Conservation (phyloP, 257 asterid genomes). For the Solanum medicagineum region DNA sequence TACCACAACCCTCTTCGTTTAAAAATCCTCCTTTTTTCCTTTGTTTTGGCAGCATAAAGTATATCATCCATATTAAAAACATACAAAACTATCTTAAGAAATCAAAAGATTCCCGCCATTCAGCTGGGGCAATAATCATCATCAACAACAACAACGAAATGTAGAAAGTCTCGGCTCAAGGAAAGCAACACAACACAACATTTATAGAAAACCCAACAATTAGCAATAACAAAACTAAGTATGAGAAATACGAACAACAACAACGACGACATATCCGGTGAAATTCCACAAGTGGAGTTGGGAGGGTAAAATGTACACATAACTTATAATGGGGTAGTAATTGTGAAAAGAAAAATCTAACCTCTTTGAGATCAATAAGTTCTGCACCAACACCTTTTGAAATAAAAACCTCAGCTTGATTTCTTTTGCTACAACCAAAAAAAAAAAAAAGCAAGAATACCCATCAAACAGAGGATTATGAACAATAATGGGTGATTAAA, state of each 20-base stretch:
- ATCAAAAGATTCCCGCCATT: not conserved
- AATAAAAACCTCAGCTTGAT: not conserved
- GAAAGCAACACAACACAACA: not conserved
- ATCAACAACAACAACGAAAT: not conserved
- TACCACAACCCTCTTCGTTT: not conserved
- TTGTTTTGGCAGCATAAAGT: not conserved
- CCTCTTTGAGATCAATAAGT: not conserved
- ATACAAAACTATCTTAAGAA: not conserved
- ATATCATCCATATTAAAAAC: not conserved
- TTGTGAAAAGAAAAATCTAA: not conserved
- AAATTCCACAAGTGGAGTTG: too few relatives aligned
- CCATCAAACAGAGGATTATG: not conserved
- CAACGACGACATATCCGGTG: too few relatives aligned
- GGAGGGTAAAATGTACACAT: too few relatives aligned
- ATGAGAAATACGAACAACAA: not conserved
- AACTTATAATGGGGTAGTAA: not conserved
- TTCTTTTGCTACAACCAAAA: not conserved
- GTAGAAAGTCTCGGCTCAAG: not conserved
- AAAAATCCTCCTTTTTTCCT: not conserved
- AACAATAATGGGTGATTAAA: not conserved
- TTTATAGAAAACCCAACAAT: not conserved
- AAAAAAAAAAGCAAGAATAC: not conserved
- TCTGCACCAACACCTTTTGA: not conserved
- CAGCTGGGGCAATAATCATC: not conserved
- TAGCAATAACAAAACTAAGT: not conserved